These are phyloP conservation scores for Dothiorella sarmentorum DNA, from an alignment of 2,329 filamentous ascomycete species.

Conservation along the genomic window DNA sequence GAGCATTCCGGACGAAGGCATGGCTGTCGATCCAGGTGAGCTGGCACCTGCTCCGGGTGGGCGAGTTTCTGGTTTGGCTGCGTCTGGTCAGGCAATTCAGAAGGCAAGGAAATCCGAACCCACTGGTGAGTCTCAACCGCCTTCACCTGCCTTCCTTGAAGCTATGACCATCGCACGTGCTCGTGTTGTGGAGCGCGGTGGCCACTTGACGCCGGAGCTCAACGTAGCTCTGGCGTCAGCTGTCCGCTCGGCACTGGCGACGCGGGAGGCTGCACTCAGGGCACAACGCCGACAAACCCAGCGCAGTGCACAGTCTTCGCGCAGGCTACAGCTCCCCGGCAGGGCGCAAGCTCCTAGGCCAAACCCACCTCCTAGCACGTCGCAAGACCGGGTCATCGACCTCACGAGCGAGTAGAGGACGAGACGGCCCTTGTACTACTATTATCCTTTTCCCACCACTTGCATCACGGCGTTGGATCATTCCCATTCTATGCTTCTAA, in stretches of 20 bases:
- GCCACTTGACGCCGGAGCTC: not conserved
- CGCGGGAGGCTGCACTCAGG: not conserved
- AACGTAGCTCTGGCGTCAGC: not conserved
- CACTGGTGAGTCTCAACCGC: constrained; percentile 5
- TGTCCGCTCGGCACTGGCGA: not conserved
- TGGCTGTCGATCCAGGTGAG: not conserved
- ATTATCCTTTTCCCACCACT: too few relatives aligned
- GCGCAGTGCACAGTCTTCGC: too few relatives aligned
- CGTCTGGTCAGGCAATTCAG: not conserved
- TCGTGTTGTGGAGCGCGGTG: not conserved
- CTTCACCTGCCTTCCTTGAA: not conserved
- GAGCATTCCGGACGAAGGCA: constrained; percentile 10
- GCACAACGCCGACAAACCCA: too few relatives aligned
- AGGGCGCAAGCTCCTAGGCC: too few relatives aligned
- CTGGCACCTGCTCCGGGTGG: not conserved
- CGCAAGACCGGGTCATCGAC: too few relatives aligned
- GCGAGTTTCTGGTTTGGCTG: constrained; percentile 1
- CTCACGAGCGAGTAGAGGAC: too few relatives aligned
- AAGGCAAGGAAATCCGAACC: not conserved
- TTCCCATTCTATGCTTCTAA: not conserved
- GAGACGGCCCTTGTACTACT: too few relatives aligned
- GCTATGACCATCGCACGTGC: not conserved
- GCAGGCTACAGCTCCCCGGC: too few relatives aligned
- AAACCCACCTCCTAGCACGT: too few relatives aligned
- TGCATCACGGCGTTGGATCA: not conserved